A percentile compares a stretch with the other conserved stretches of the same genome.
These are phyloP conservation scores for Panellus pusillus DNA, from an alignment of 768 basidiomycete genomes.

Conservation along the genomic window DNA sequence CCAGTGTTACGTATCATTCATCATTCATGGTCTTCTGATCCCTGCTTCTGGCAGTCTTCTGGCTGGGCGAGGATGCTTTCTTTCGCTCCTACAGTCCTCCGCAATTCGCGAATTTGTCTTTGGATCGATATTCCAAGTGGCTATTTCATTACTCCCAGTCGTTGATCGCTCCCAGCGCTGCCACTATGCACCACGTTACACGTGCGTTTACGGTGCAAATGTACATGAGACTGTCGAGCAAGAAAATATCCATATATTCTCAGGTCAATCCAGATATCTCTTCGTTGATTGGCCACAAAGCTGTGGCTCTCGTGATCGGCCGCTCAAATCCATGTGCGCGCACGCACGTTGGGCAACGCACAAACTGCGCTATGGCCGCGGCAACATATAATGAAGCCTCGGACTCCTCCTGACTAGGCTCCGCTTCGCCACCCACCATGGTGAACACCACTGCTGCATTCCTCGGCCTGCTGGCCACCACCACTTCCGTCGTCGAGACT, in stretches of 20 bases:
- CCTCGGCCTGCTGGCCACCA: slow-evolving; percentile 17
- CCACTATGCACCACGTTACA: too few relatives aligned
- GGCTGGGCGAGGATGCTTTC: too few relatives aligned
- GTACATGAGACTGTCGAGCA: too few relatives aligned
- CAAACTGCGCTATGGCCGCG: neutral
- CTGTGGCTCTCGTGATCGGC: neutral
- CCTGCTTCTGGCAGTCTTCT: too few relatives aligned
- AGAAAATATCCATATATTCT: too few relatives aligned
- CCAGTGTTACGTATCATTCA: too few relatives aligned
- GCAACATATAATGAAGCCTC: neutral
- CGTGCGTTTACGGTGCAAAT: too few relatives aligned
- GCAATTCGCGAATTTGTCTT: neutral
- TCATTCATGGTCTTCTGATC: too few relatives aligned
- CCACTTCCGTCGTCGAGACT: slow-evolving; percentile 14
- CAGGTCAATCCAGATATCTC: neutral
- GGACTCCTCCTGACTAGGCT: neutral
- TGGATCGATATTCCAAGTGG: too few relatives aligned
- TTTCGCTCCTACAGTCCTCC: neutral
- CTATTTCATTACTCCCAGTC: neutral
- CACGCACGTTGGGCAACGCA: slow-evolving; percentile 13
- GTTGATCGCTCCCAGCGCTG: neutral
- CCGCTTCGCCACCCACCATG: slow-evolving; percentile 13
- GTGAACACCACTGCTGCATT: slow-evolving; percentile 19
- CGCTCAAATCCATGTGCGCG: slow-evolving; percentile 10
- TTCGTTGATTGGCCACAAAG: neutral